Evolutionary conservation across 1,139 yeast genomes (phyloP).

Genomic region (Protomyces inouyei): DNA sequence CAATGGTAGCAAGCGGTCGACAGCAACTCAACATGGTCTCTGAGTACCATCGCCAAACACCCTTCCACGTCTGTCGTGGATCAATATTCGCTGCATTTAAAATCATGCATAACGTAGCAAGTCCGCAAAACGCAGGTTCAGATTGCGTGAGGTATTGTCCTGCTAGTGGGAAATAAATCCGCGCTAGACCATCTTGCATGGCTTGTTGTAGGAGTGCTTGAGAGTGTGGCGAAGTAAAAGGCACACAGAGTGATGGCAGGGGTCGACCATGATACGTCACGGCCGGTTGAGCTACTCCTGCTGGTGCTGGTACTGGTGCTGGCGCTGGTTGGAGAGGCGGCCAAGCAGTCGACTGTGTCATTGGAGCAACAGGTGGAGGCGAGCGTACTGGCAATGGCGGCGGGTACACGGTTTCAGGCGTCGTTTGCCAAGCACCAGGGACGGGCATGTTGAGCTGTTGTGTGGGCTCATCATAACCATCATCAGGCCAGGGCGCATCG

Average conservation of each 20-base stretch:
- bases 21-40: conserved; percentile 21
- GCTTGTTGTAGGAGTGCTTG: not conserved
- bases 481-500: not conserved
- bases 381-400: too few species aligned
- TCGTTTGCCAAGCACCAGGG: too few species aligned
- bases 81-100: conserved; percentile 14
- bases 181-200: conserved; percentile 4
- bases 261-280: conserved; percentile 3
- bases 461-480: too few species aligned
- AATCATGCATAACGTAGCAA: conserved; percentile 23
- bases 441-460: too few species aligned
- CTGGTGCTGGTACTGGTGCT: too few species aligned
- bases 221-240: not conserved
- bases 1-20: conserved; percentile 1
- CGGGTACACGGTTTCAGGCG: too few species aligned
- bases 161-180: conserved; percentile 15
- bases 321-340: too few species aligned
- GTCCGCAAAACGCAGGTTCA: conserved; percentile 25
- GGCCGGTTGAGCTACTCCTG: not conserved
- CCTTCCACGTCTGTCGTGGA: conserved; percentile 20
- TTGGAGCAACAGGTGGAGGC: too few species aligned
- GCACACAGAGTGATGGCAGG: conserved; percentile 1
- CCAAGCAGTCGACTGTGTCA: too few species aligned
- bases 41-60: conserved; percentile 24
- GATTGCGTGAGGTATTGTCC: conserved; percentile 19